Evolutionary conservation across 2,329 filamentous ascomycete species (phyloP), one percentile per base, ranked within the genome.

Genomic region (Ceratocystis smalleyi): DNA sequence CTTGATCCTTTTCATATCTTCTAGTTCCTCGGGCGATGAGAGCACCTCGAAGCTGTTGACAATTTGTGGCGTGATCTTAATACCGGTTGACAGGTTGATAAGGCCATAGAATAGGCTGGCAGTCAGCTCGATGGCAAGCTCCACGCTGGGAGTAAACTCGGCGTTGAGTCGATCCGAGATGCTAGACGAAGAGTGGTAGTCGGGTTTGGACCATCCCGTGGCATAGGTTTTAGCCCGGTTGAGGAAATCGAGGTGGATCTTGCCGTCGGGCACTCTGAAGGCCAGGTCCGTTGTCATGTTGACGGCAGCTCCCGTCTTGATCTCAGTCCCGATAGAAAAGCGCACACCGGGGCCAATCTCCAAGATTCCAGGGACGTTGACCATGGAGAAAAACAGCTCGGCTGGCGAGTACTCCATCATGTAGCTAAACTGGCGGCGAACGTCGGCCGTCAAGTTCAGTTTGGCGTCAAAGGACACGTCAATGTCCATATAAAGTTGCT

Each of bases 401-500:
- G 70, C 70, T 0, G 74, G 73, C 22, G 73, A 67, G 69, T 75
- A 77, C 27, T 69, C 70, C 65, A 75, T 70, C 12, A 70, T 71
- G 8, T 72, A 71, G 62, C 67, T 69, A 68, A 74, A 75, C 1
- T 72, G 67, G 0, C 72, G 72, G 2, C 68, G 70, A 6, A 76
- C 70, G 17, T 72, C 70, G 45, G 74, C 71, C 40, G 71, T 72
- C 27, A 79, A 62, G 19, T 68, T 72, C 2, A 78, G 67, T 43
- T 73, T 70, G 1, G 74, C 72, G 17, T 70, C 71, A 62, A 77
- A 71, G 24, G 69, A 68, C 24, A 75, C 71, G 62, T 77, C 75
- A 66, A 78, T 71, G 66, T 78, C 75, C 55, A 78, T 75, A 69
- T 74, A 75, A 4, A 78, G 71, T 30, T 70, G 68, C 54, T 75